Evolutionary conservation across 768 basidiomycete species (phyloP), one percentile per base, ranked within the genome.

Genomic region (Gymnopilus junonius): DNA sequence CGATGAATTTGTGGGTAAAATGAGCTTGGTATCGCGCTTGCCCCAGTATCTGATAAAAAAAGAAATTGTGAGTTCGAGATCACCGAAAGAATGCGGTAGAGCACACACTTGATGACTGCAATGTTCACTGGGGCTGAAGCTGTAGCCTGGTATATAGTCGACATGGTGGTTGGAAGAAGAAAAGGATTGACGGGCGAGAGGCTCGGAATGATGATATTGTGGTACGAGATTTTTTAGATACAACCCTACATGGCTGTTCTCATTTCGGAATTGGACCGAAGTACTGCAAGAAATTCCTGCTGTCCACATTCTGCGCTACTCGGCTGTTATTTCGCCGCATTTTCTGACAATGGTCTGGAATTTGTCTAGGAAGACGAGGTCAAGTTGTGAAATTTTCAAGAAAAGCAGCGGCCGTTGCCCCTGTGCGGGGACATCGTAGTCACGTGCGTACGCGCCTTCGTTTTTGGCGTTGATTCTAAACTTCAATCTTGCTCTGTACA

Each of bases 1-100:
- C 10, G 97, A 99, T 0, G 95, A 94, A 79, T 99, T 99, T 66
- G 95, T 98, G 45, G 97, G 97, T 61, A 99, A 82, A 74, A 98
- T 98, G 66, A 99, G 87, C 69, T 89, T 86, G 3, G 94, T 96
- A 77, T 98, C 92, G 64, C 97, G 92, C 78, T 99, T 99, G 66
- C 97, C 97, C 97, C 97, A 99, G 83, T 99, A 99, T 75, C 93
- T 96, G 62, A 48, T n/a, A 21, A 40, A 21, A 25, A 45, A 32
- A 17, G n/a, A 62, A 39, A 54, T 29, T 50, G n/a, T 46, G n/a
- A 58, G 56, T 29, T 25, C 23, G 15, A 23, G 56, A 57, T 29
- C 56, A 21, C 17, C 20, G 40, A 34, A 37, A 55, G 23, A 55
- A 21, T 12, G 37, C 21, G 31, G 21, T 15, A 23, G 15, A 21